Evolutionary conservation across 2,329 filamentous ascomycete genomes (phyloP), one percentile per base, ranked within the genome.

Genomic region (Phialophora chinensis): DNA sequence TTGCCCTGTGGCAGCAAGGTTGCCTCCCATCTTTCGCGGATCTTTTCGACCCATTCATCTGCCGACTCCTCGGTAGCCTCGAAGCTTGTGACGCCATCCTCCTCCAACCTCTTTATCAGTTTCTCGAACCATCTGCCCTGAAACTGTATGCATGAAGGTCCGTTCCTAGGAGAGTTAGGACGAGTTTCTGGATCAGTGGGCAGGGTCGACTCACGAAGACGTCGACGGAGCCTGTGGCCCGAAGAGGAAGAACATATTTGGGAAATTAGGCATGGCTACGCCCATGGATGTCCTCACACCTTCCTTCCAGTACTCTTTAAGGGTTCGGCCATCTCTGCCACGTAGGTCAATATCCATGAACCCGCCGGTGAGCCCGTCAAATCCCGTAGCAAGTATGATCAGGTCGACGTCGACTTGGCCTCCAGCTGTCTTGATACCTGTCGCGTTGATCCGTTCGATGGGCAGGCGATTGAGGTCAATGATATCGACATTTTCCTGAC

Each of bases 91-190:
- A 25, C 23, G 23, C 23, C 23, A 25, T 25, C 23, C 23, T 25
- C 2, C 23, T 25, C 23, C 23, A 79, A 73, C 71, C 84, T 80
- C 35, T 78, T 74, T 60, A 88, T 83, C 49, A 74, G 42, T 4
- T 73, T 60, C 88, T 83, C 53, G 58, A 68, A 65, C 85, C 84
- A 88, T 0, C 83, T 77, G 2, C 85, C 85, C 70, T 88, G 86
- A 0, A 85, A 70, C 69, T 87, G 84, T 11, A 84, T 80, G 0
- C 78, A 80, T 0, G 83, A 80, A 0, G 87, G 86, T 0, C 85
- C 86, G 68, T 88, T 88, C 72, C 79, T 75, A 25, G 4, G 87
- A 75, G 0, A 25, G 23, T 25, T 25, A 25, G 23, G 23, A 25
- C 23, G 23, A 2, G 23, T 25, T 25, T 25, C 23, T 25, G 2